Evolutionary conservation across 805 yeast species (phyloP), one percentile per base, ranked within the genome.

Genomic region (Maudiozyma serrabonitensis): DNA sequence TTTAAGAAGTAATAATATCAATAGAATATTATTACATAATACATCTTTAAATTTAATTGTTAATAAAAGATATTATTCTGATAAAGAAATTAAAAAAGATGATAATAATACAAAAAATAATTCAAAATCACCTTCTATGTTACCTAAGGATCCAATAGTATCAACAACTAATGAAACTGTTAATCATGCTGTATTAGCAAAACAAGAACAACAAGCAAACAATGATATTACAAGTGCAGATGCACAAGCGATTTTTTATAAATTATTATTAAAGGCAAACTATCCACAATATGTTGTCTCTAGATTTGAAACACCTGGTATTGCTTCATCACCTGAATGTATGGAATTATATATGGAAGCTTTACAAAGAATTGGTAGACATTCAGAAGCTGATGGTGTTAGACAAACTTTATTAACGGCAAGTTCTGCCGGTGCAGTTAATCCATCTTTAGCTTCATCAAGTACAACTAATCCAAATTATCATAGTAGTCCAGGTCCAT

Each of bases 251-350:
- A 82, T 79, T 49, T 91, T 93, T 60, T 93, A 93, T 70, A 76
- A 78, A 53, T 74, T 80, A 13, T 72, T 93, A 45, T 67, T 93
- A 54, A 78, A 78, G 50, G 77, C 91, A 49, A 86, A 87, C 68
- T 93, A 88, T 63, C 98, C 99, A n/a, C 95, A 89, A 59, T 83
- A 91, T 48, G 96, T 93, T 6, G 88, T 91, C n/a, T 84, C 93
- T 50, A 78, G 99, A 52, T 95, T 79, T 64, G 98, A 95, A 66
- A 85, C 95, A 8, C 85, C 93, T 0, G 96, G 96, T n/a, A 87
- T 93, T 48, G 93, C 95, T 9, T 71, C 83, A 12, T 82, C 86
- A 50, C 75, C 80, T 2, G 95, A 85, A 54, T 86, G 97, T 70
- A 81, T 88, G 47, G 76, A 75, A 53, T 71, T 86, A 38, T 93